Percentiles rank a stretch among this genome's conserved stretches.
Conservation (phyloP, 129 eudicot genomes). For the Tagetes erecta region DNA sequence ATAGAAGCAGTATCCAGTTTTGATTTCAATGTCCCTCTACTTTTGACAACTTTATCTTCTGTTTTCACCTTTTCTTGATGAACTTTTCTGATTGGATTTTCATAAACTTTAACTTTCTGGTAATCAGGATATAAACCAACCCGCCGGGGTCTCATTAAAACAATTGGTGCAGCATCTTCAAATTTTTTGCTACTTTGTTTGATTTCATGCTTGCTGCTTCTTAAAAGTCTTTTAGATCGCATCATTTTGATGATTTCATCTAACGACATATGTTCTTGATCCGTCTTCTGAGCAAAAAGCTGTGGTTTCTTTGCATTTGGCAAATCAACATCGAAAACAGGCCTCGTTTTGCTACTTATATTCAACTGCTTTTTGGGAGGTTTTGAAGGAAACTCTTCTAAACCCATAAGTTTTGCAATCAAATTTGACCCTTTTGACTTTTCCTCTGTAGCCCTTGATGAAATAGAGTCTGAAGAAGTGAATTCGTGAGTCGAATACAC, state of each 20-base stretch:
- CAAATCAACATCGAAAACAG: slow-evolving; percentile 53
- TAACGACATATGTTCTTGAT: slow-evolving; percentile 45
- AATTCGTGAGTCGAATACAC: slow-evolving; percentile 51
- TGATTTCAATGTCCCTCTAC: slow-evolving; percentile 33
- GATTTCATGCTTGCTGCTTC: slow-evolving; percentile 35
- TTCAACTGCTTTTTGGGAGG: slow-evolving; percentile 31
- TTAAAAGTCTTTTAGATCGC: slow-evolving; percentile 54
- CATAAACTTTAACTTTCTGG: slow-evolving; percentile 26
- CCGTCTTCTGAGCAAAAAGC: slow-evolving; percentile 31
- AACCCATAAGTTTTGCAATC: slow-evolving; percentile 85
- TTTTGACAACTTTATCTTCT: slow-evolving; percentile 28
- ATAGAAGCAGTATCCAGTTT: slow-evolving; percentile 6
- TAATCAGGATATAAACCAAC: slow-evolving; percentile 29
- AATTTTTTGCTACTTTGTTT: slow-evolving; percentile 24
- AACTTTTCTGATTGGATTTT: slow-evolving; percentile 36
- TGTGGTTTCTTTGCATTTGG: slow-evolving; percentile 49
- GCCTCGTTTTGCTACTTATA: slow-evolving; percentile 37
- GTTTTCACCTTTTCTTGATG: slow-evolving; percentile 43
- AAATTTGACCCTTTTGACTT: slow-evolving; percentile 56
- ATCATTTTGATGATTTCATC: slow-evolving; percentile 50
- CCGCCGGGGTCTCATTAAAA: slow-evolving; percentile 58
- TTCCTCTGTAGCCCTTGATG: slow-evolving; percentile 46
- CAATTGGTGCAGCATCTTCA: slow-evolving; percentile 56
- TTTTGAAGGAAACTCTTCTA: slow-evolving; percentile 58
- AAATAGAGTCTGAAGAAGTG: slow-evolving; percentile 53